These are phyloP conservation scores for Phytophthora capsici DNA, from an alignment of 352 stramenopile species.

Conservation along the genomic window DNA sequence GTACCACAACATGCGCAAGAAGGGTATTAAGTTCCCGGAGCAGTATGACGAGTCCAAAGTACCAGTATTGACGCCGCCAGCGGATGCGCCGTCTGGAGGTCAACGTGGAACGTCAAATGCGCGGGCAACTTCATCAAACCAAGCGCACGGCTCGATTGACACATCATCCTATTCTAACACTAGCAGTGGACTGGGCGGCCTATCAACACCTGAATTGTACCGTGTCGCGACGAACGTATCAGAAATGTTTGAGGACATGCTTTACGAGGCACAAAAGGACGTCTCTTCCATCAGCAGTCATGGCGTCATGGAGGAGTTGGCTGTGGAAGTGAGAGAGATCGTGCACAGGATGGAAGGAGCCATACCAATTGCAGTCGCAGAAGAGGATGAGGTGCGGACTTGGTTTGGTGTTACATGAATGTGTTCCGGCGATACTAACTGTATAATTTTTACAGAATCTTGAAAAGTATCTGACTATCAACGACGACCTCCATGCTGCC, in stretches of 20 bases:
- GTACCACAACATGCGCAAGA: slow-evolving; percentile 87
- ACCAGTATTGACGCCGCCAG: slow-evolving; percentile 54
- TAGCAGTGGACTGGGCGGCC: slow-evolving; percentile 51
- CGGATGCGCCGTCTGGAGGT: slow-evolving; percentile 9
- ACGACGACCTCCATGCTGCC: slow-evolving; percentile 67
- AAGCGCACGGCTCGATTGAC: slow-evolving; percentile 28
- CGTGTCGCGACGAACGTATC: slow-evolving; percentile 69
- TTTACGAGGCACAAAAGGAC: slow-evolving; percentile 67
- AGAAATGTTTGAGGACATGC: slow-evolving; percentile 89
- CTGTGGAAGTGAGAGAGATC: slow-evolving; percentile 63
- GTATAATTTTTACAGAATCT: slow-evolving; percentile 39
- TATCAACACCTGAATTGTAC: slow-evolving; percentile 67
- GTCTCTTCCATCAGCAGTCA: slow-evolving; percentile 45
- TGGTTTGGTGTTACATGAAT: not conserved
- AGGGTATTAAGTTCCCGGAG: slow-evolving; percentile 77
- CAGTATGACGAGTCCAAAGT: slow-evolving; percentile 79
- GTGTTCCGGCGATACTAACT: slow-evolving; percentile 1
- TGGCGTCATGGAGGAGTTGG: slow-evolving; percentile 78
- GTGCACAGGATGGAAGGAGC: slow-evolving; percentile 64
- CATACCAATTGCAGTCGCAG: slow-evolving; percentile 64
- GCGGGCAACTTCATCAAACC: slow-evolving; percentile 11
- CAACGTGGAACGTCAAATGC: slow-evolving; percentile 1
- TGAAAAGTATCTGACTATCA: slow-evolving; percentile 72
- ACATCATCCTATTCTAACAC: slow-evolving; percentile 56
- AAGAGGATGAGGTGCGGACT: slow-evolving; percentile 54